Evolutionary conservation across 2,329 filamentous ascomycete genomes (phyloP), one percentile per base, ranked within the genome.

Genomic region (Fusarium neocosmosporiellum): DNA sequence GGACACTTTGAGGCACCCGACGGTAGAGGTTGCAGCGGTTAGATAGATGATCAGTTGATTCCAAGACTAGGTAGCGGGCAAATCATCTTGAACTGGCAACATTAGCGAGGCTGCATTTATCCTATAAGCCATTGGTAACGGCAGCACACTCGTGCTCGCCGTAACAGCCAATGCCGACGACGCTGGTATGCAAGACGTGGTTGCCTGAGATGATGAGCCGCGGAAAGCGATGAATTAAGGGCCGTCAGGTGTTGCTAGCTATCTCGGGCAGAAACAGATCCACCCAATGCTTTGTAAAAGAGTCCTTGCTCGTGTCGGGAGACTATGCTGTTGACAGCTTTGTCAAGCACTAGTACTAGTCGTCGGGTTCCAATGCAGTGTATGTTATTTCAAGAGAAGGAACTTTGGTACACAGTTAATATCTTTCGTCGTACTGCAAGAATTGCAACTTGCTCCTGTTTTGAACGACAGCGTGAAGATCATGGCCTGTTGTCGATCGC

Each of bases 31-130:
- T 62, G 43, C 59, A 54, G 59, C 43, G 59, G 59, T 31, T 62
- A 46, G 58, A 61, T 50, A 60, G 62, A 68, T 65, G 46, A 65
- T 66, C 67, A 58, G 67, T 67, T 66, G 36, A 43, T 64, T 46
- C 36, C 24, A 55, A 14, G 50, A 37, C 41, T 34, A 34, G 14
- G 43, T 29, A 29, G 55, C 33, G 20, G 33, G 66, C 41, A 71
- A 59, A 55, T 33, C 66, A 48, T 50, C 18, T 39, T 53, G 20
- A 24, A 27, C 22, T 34, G 43, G 33, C 31, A 53, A 22, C 11
- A 20, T 61, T 61, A 29, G 39, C 39, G 43, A 61, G 41, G 33
- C 36, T 36, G 24, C 31, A 37, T 59, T 31, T 53, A 43, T 57
- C 61, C 66, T 53, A 65, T 7, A 29, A 29, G 41, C 36, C 22